Conservation (phyloP, 805 yeast species). For the Brettanomyces sp. region DNA sequence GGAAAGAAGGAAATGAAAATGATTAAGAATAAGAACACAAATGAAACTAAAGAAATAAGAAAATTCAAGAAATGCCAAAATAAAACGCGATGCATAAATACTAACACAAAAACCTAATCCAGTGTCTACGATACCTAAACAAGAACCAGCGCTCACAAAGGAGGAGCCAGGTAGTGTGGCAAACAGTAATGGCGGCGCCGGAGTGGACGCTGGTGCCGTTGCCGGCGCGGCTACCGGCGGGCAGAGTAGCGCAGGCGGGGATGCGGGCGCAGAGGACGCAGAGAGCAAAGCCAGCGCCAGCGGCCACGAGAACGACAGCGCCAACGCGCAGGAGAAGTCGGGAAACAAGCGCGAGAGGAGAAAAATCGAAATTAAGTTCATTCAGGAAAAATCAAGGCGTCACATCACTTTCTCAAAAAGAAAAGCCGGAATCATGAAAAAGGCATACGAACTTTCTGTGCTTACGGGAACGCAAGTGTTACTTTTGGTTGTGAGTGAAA, state of each 20-base stretch:
- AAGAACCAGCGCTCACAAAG: conserved; percentile 1
- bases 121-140: conserved; percentile 19
- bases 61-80: no score
- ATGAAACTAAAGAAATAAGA: no score
- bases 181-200: background rate
- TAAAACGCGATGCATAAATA: no score
- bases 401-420: conserved; percentile 97
- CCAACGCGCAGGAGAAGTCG: conserved; percentile 31
- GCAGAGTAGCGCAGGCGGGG: conserved; percentile 2
- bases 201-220: background rate
- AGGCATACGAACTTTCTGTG: conserved; percentile 96
- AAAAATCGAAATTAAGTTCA: conserved; percentile 93
- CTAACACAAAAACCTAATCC: background rate
- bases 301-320: conserved; percentile 42
- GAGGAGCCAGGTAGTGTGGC: background rate
- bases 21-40: no score
- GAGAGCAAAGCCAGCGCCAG: conserved; percentile 14
- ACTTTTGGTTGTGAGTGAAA: conserved; percentile 89
- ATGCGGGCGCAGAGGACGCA: conserved; percentile 9
- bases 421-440: conserved; percentile 98
- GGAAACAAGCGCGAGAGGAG: conserved; percentile 54
- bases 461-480: conserved; percentile 96
- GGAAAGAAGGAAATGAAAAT: no score
- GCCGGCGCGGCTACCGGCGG: conserved; percentile 5
- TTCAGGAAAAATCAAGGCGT: conserved; percentile 94